phyloP scores from a whole-genome alignment of 805 yeast species.

The Zygosaccharomyces siamensis region DNA sequence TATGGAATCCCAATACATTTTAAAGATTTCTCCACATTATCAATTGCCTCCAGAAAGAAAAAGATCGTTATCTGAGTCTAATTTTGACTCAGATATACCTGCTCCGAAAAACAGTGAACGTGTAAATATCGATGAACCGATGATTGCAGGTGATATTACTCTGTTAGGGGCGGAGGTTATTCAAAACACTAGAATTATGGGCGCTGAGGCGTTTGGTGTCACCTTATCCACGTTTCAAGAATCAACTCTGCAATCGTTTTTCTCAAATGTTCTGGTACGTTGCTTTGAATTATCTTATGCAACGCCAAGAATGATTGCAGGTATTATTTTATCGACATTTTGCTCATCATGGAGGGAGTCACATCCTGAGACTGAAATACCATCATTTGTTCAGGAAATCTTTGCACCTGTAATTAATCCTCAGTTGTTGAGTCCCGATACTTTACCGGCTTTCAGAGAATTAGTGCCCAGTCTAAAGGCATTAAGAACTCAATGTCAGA shows the following conservation, averaged over 20 bases:
- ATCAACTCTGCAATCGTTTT: slow-evolving; percentile 38
- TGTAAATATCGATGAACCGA: slow-evolving; percentile 89
- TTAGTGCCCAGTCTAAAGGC: slow-evolving; percentile 81
- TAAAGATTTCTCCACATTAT: slow-evolving; percentile 61
- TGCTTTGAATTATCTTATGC: slow-evolving; percentile 61
- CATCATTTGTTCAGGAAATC: slow-evolving; percentile 28
- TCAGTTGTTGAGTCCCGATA: slow-evolving; percentile 28
- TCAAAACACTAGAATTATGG: slow-evolving; percentile 67
- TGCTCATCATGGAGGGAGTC: slow-evolving; percentile 34
- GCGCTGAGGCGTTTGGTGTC: slow-evolving; percentile 71
- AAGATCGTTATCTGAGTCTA: slow-evolving; percentile 27
- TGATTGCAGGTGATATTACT: slow-evolving; percentile 85
- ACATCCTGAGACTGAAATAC: slow-evolving; percentile 20
- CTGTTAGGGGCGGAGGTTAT: slow-evolving; percentile 73
- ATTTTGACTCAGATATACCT: slow-evolving; percentile 40
- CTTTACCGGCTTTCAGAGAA: slow-evolving; percentile 61
- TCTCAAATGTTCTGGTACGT: slow-evolving; percentile 34
- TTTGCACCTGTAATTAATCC: slow-evolving; percentile 39
- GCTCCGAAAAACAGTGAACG: slow-evolving; percentile 48
- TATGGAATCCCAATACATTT: slow-evolving; percentile 69
- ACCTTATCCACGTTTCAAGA: slow-evolving; percentile 49
- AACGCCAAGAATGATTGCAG: slow-evolving; percentile 70
- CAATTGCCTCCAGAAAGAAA: slow-evolving; percentile 33
- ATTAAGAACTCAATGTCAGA: slow-evolving; percentile 81
- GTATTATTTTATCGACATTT: slow-evolving; percentile 68